phyloP scores from a whole-genome alignment of 2,329 filamentous ascomycete genomes.

The Sclerotinia subarctica region DNA sequence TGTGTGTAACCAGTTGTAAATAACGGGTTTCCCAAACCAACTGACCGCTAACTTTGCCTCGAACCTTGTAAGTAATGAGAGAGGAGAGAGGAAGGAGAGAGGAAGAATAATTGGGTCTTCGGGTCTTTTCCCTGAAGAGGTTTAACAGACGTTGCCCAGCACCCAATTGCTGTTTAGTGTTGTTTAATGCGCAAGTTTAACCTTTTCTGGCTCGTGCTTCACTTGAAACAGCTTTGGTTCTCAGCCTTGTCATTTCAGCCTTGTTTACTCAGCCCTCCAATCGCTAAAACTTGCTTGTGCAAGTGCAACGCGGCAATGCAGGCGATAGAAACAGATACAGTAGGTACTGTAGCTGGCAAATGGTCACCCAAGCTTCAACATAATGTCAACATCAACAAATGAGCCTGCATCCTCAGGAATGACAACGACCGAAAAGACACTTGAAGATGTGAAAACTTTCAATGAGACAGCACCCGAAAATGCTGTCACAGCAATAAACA shows the following conservation, averaged over 20 bases:
- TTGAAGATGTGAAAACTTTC: conserved; percentile 19
- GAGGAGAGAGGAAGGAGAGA: too few species aligned
- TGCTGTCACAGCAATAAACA: conserved; percentile 30
- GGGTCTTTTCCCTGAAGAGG: neutral
- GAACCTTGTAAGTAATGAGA: too few species aligned
- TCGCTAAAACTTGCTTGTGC: conserved; percentile 15
- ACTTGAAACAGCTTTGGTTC: neutral
- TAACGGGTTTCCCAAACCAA: neutral
- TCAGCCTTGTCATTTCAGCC: neutral
- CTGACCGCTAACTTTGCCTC: too few species aligned
- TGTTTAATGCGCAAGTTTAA: neutral
- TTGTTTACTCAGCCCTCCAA: neutral
- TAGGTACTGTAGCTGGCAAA: neutral
- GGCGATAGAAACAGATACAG: neutral
- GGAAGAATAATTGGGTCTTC: neutral
- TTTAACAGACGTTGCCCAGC: neutral
- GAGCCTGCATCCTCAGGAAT: conserved; percentile 21
- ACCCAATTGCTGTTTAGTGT: neutral
- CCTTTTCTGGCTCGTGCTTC: neutral
- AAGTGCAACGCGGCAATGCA: neutral
- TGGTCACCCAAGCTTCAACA: conserved; percentile 9
- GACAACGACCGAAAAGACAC: conserved; percentile 12
- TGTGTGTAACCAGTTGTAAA: neutral
- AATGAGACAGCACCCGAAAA: conserved; percentile 27
- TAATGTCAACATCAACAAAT: conserved; percentile 29